These are phyloP conservation scores for Ceriops zippeliana DNA, from an alignment of 345 rosid species.

Conservation along the genomic window DNA sequence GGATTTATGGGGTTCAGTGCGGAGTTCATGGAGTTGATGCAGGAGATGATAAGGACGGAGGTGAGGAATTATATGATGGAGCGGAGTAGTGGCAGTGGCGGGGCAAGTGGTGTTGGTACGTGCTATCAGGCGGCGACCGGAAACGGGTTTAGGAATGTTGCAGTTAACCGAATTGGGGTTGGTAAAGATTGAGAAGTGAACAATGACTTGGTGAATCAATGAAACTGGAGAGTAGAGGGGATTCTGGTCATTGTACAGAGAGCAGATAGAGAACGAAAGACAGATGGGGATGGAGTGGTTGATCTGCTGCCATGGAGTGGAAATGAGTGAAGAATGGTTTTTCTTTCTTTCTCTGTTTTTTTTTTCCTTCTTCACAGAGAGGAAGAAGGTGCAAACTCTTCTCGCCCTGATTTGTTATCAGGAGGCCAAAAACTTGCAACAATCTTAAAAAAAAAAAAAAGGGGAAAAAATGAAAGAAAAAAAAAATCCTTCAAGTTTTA, in stretches of 20 bases:
- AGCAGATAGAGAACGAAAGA: slow-evolving; percentile 17
- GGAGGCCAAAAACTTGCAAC: slow-evolving; percentile 1
- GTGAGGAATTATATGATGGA: slow-evolving; percentile 83
- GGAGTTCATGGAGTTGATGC: slow-evolving; percentile 77
- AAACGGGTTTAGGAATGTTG: slow-evolving; percentile 57
- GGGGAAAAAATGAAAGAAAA: neutral
- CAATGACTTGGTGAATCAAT: neutral
- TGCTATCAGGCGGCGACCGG: slow-evolving; percentile 51
- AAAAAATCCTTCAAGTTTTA: slow-evolving; percentile 13
- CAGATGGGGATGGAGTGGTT: slow-evolving; percentile 1
- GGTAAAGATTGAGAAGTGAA: slow-evolving; percentile 48
- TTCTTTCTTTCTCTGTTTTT: too few relatives aligned
- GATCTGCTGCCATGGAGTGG: neutral
- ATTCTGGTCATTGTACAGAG: slow-evolving; percentile 61
- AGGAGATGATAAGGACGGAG: slow-evolving; percentile 83
- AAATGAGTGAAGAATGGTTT: slow-evolving; percentile 2
- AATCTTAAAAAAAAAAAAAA: neutral
- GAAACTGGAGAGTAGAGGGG: slow-evolving; percentile 1
- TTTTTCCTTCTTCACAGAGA: too few relatives aligned
- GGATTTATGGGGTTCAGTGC: slow-evolving; percentile 53
- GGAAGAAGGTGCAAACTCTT: neutral
- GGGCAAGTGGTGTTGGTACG: slow-evolving; percentile 30
- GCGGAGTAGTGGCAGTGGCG: slow-evolving; percentile 29
- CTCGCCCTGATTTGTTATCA: slow-evolving; percentile 14
- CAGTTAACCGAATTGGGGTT: slow-evolving; percentile 52